Conservation (phyloP, 495 filamentous ascomycete species). For the Xanthoparmelia taractica region DNA sequence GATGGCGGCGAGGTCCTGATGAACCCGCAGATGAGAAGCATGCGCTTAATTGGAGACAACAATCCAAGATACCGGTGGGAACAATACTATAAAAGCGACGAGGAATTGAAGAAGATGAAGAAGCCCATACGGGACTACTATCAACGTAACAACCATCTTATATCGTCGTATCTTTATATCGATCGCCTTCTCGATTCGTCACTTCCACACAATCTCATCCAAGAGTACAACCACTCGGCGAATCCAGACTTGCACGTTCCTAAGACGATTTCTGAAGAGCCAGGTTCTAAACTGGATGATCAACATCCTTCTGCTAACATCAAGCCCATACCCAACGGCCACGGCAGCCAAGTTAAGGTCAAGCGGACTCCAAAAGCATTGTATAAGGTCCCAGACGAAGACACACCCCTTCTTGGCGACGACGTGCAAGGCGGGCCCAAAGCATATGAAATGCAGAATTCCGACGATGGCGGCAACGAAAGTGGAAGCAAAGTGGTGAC, state of each 20-base stretch:
- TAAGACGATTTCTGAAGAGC: conserved; percentile 48
- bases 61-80: conserved; percentile 70
- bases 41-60: conserved; percentile 67
- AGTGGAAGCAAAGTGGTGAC: conserved; percentile 60
- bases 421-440: conserved; percentile 20
- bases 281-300: conserved; percentile 22
- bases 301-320: conserved; percentile 24
- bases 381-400: conserved; percentile 67
- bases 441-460: conserved; percentile 16
- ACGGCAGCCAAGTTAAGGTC: conserved; percentile 39
- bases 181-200: conserved; percentile 86
- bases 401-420: conserved; percentile 50
- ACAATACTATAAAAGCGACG: conserved; percentile 62
- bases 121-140: conserved; percentile 71
- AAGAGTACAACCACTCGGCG: conserved; percentile 60
- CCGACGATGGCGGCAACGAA: conserved; percentile 37
- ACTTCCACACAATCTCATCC: conserved; percentile 73
- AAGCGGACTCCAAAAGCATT: conserved; percentile 75
- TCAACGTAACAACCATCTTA: conserved; percentile 69
- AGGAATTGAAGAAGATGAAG: conserved; percentile 55
- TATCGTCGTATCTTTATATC: conserved; percentile 85
- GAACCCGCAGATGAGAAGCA: conserved; percentile 64
- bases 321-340: conserved; percentile 25
- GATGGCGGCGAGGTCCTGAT: conserved; percentile 43
- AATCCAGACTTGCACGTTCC: conserved; percentile 42